A percentile compares a stretch with the other conserved stretches of the same genome.
Evolutionary conservation across 2,329 filamentous ascomycete genomes (phyloP).

Genomic region (Orbilia ellipsospora): DNA sequence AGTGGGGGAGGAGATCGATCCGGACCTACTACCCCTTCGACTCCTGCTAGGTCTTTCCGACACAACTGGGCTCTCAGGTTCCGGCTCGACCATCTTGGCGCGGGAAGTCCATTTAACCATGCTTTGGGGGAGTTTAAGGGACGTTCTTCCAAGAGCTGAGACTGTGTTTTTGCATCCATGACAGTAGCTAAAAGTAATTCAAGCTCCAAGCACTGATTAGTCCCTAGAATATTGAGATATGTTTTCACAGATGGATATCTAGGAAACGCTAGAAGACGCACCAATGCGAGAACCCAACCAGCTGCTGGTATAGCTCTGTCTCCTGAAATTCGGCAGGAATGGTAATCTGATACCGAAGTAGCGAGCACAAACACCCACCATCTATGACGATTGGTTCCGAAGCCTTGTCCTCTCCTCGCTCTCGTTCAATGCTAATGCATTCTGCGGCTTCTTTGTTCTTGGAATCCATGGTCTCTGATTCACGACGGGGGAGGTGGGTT

Average conservation of each 20-base stretch:
- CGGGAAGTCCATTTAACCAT: slow-evolving; percentile 44
- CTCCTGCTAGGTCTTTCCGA: slow-evolving; percentile 12
- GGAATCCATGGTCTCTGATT: slow-evolving; percentile 12
- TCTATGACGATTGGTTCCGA: slow-evolving; percentile 34
- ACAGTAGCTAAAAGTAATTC: slow-evolving; percentile 28
- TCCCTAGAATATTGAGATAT: not conserved
- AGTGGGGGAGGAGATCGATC: not conserved
- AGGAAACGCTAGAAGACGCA: slow-evolving; percentile 14
- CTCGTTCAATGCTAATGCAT: slow-evolving; percentile 1
- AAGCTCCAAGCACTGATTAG: not conserved
- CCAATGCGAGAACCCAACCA: slow-evolving; percentile 52
- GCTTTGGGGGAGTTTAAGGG: slow-evolving; percentile 39
- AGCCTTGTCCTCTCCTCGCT: too few species aligned
- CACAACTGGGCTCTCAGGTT: slow-evolving; percentile 12
- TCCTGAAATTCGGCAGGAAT: slow-evolving; percentile 42
- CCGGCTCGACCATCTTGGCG: slow-evolving; percentile 23
- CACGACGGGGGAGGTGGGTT: not conserved
- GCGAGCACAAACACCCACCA: slow-evolving; percentile 40
- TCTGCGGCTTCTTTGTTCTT: not conserved
- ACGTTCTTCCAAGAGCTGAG: slow-evolving; percentile 33
- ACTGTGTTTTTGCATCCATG: slow-evolving; percentile 42
- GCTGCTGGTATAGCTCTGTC: slow-evolving; percentile 37
- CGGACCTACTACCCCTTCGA: slow-evolving; percentile 26
- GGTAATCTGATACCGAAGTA: slow-evolving; percentile 36
- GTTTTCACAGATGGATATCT: not conserved